Evolutionary conservation across 2,329 filamentous ascomycete genomes (phyloP).

Genomic region (Cephalotrichum gorgonifer): DNA sequence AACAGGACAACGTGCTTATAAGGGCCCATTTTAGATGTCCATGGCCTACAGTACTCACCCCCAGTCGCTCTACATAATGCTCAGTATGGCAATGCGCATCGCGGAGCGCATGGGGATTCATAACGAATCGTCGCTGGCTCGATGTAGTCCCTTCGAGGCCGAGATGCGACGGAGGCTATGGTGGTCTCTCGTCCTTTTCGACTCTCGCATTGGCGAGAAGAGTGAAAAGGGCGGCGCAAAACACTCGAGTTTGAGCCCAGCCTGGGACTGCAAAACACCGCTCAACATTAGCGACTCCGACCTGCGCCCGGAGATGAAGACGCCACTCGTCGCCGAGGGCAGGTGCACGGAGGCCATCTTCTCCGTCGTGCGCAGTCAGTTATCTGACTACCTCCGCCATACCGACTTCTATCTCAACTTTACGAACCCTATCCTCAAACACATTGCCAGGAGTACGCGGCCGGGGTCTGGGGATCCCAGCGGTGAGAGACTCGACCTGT

Average conservation of each 20-base stretch:
- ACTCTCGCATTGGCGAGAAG: conserved; percentile 44
- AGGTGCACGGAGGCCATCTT: conserved; percentile 32
- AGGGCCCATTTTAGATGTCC: conserved; percentile 29
- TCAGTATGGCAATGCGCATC: conserved; percentile 45
- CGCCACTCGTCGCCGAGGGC: conserved; percentile 14
- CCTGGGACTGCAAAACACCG: conserved; percentile 31
- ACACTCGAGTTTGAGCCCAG: conserved; percentile 17
- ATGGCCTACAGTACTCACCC: conserved; percentile 31
- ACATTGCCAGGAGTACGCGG: conserved; percentile 11
- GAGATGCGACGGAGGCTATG: conserved; percentile 52
- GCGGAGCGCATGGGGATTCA: conserved; percentile 47
- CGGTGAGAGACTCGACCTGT: conserved; percentile 15
- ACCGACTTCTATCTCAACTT: conserved; percentile 22
- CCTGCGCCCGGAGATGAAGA: conserved; percentile 28
- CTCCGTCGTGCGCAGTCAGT: conserved; percentile 24
- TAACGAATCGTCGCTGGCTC: conserved; percentile 25
- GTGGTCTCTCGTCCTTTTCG: conserved; percentile 50
- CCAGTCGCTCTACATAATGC: conserved; percentile 37
- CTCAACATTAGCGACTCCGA: conserved; percentile 36
- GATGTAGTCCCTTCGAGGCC: conserved; percentile 31
- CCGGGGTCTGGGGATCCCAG: conserved; percentile 9
- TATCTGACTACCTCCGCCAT: conserved; percentile 27
- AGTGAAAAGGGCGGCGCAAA: conserved; percentile 21
- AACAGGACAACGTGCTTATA: background rate
- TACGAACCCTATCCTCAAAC: conserved; percentile 19